Percentiles rank a stretch among this genome's conserved stretches.
phyloP scores from a whole-genome alignment of 148 eudicot genomes.

The Camellia japonica region DNA sequence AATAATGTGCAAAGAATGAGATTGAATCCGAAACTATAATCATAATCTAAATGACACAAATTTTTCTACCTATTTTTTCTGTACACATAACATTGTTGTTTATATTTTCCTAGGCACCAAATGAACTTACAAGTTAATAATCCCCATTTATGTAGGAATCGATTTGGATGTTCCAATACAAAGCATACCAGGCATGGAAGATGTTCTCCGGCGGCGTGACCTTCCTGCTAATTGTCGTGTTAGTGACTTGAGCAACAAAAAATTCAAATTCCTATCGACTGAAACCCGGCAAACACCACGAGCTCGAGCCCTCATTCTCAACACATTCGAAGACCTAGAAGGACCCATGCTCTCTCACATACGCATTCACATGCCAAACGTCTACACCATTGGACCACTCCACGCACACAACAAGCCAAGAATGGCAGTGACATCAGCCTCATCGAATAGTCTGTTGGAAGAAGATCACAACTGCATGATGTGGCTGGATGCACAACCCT shows the following conservation, averaged over 20 bases:
- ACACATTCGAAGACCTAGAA: conserved; percentile 45
- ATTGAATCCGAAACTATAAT: too few relatives aligned
- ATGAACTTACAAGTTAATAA: background rate
- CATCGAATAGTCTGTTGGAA: conserved; percentile 23
- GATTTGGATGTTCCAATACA: conserved; percentile 28
- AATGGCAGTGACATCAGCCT: background rate
- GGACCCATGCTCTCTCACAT: conserved; percentile 25
- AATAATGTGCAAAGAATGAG: too few relatives aligned
- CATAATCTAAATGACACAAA: too few relatives aligned
- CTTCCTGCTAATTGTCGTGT: conserved; percentile 25
- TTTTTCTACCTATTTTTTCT: too few relatives aligned
- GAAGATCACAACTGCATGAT: conserved; percentile 30
- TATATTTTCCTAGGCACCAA: background rate
- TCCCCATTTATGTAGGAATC: conserved; percentile 12
- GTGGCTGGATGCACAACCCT: conserved; percentile 34
- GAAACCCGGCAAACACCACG: conserved; percentile 20
- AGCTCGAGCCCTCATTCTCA: conserved; percentile 38
- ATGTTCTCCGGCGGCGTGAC: conserved; percentile 35
- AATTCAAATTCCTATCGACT: conserved; percentile 8
- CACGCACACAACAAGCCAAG: conserved; percentile 23
- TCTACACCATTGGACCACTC: conserved; percentile 46
- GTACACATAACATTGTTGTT: too few relatives aligned
- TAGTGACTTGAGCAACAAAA: conserved; percentile 11
- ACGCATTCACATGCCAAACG: conserved; percentile 25
- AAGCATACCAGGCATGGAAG: conserved; percentile 40